A percentile compares a stretch with the other conserved stretches of the same genome.
These are phyloP conservation scores for Trichosporon coremiiforme DNA, from an alignment of 1,284 basidiomycete species.

Conservation along the genomic window DNA sequence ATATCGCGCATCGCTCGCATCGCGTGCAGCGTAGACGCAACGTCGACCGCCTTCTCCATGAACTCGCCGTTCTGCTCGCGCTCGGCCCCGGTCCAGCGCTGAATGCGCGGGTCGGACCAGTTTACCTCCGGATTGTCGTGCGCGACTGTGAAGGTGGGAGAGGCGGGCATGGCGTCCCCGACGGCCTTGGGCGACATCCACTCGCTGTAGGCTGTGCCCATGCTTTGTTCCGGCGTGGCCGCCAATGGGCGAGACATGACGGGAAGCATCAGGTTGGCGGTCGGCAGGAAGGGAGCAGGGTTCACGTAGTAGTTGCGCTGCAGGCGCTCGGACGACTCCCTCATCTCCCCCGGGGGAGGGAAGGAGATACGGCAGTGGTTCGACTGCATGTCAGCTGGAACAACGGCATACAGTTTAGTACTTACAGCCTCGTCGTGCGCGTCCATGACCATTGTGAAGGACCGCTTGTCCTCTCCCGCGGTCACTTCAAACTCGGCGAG, in stretches of 20 bases:
- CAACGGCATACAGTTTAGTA: background rate
- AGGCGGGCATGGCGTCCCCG: slow-evolving; percentile 32
- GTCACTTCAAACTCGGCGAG: slow-evolving; percentile 50
- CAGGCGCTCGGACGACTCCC: slow-evolving; percentile 38
- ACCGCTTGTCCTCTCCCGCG: slow-evolving; percentile 33
- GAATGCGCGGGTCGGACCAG: slow-evolving; percentile 50
- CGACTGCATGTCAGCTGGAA: slow-evolving; percentile 28
- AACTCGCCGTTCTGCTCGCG: slow-evolving; percentile 45
- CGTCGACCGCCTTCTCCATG: slow-evolving; percentile 37
- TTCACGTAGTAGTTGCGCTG: slow-evolving; percentile 45
- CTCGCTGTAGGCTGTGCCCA: slow-evolving; percentile 35
- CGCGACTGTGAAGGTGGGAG: slow-evolving; percentile 38
- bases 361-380: slow-evolving; percentile 42
- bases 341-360: slow-evolving; percentile 41
- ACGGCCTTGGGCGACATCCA: slow-evolving; percentile 46
- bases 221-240: background rate
- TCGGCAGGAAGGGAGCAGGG: slow-evolving; percentile 44
- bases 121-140: slow-evolving; percentile 31
- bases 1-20: slow-evolving; percentile 20
- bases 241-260: slow-evolving; percentile 10
- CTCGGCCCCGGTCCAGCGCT: slow-evolving; percentile 42
- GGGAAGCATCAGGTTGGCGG: slow-evolving; percentile 32
- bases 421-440: slow-evolving; percentile 47
- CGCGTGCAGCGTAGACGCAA: slow-evolving; percentile 34
- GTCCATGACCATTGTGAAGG: slow-evolving; percentile 49